phyloP scores from a whole-genome alignment of 2,329 filamentous ascomycete genomes.

The Xylogone sp. region DNA sequence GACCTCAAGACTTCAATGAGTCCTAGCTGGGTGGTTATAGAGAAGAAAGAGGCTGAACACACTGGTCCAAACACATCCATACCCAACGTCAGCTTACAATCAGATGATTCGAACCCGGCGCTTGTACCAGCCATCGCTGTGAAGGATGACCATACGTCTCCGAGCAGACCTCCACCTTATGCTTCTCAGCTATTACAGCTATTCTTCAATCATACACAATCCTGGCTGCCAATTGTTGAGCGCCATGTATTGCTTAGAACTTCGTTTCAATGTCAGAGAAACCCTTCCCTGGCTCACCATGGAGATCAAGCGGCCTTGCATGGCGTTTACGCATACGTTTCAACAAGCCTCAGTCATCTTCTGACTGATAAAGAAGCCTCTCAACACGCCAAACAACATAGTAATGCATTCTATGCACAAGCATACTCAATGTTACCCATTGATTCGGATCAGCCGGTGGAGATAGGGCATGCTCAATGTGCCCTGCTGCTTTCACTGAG shows the following conservation, averaged over 20 bases:
- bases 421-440: not conserved
- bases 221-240: slow-evolving; percentile 69
- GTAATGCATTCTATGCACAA: not conserved
- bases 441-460: not conserved
- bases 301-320: not conserved
- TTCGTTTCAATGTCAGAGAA: not conserved
- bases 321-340: not conserved
- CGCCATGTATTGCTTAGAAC: slow-evolving; percentile 37
- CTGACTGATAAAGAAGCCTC: not conserved
- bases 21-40: not conserved
- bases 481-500: not conserved
- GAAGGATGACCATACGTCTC: slow-evolving; percentile 1
- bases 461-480: not conserved
- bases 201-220: slow-evolving; percentile 69
- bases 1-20: not conserved
- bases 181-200: slow-evolving; percentile 51
- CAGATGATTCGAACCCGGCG: not conserved
- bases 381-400: not conserved
- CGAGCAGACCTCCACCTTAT: not conserved
- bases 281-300: not conserved
- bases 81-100: slow-evolving; percentile 1
- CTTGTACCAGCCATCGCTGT: not conserved
- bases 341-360: not conserved
- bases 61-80: not conserved
- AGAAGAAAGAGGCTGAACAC: not conserved